These are phyloP conservation scores for Beauveria australis DNA, from an alignment of 2,329 filamentous ascomycete species.

Conservation along the genomic window DNA sequence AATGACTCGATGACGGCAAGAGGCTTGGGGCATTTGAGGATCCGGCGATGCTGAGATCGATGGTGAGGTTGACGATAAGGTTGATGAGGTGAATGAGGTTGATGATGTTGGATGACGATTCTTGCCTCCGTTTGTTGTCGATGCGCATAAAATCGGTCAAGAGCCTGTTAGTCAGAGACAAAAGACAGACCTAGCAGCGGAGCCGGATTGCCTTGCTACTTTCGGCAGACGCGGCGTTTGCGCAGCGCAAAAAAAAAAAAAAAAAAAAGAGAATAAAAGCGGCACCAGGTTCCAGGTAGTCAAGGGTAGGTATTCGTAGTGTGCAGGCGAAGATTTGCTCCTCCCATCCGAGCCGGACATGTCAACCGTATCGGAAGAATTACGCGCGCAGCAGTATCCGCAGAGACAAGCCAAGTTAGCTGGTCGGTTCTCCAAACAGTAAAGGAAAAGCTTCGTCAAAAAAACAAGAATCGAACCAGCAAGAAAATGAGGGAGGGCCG, in stretches of 20 bases:
- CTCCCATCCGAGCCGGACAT: background rate
- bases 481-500: background rate
- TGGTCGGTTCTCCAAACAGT: background rate
- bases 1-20: background rate
- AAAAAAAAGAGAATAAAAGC: background rate
- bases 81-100: background rate
- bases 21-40: background rate
- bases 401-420: background rate
- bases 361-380: background rate
- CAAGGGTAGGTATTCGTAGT: no score
- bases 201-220: background rate
- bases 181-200: background rate
- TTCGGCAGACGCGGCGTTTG: conserved; percentile 4
- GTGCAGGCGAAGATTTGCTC: background rate
- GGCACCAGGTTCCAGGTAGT: background rate
- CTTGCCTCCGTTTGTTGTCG: background rate
- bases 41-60: background rate
- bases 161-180: background rate
- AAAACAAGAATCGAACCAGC: background rate
- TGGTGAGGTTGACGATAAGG: background rate
- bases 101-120: background rate
- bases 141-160: background rate
- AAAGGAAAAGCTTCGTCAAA: background rate
- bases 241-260: background rate
- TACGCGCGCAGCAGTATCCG: background rate